Percentiles rank a stretch among this genome's conserved stretches.
Evolutionary conservation across 2,329 filamentous ascomycete species (phyloP).

Genomic region (Neopestalotiopsis sp.): DNA sequence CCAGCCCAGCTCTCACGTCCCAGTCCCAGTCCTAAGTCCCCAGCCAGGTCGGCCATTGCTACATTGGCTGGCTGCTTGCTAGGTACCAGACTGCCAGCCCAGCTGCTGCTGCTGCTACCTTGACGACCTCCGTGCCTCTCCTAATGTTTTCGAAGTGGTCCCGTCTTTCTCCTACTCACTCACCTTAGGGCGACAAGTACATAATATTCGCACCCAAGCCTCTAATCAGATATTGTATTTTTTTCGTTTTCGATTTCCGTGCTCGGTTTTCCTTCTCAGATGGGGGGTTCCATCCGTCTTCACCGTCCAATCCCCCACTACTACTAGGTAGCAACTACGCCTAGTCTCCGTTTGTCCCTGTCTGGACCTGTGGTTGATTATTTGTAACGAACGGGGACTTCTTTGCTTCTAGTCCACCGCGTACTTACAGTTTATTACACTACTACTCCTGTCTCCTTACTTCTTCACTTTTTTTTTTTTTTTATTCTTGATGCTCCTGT

Average conservation of each 20-base stretch:
- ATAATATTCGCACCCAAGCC: slow-evolving; percentile 11
- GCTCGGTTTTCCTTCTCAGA: not conserved
- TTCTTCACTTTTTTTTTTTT: not conserved
- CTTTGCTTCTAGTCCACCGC: not conserved
- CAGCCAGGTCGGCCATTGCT: not conserved
- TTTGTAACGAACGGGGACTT: not conserved
- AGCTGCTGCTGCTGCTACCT: not conserved
- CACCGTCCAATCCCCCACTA: not conserved
- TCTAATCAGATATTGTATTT: slow-evolving; percentile 10
- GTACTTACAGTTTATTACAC: not conserved
- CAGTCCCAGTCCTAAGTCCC: not conserved
- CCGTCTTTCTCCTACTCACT: not conserved
- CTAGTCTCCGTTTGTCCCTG: not conserved
- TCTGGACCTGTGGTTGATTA: not conserved
- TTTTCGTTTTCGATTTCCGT: not conserved
- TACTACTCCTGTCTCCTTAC: not conserved
- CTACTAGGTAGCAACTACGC: not conserved
- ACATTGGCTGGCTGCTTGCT: not conserved
- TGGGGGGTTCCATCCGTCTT: not conserved
- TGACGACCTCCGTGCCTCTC: slow-evolving; percentile 1
- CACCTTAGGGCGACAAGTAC: not conserved
- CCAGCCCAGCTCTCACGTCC: not conserved
- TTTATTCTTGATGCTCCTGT: not conserved
- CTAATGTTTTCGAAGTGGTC: not conserved
- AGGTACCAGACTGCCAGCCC: no score